These are phyloP conservation scores for Pythium angustatum DNA, from an alignment of 352 stramenopile species.

Conservation along the genomic window DNA sequence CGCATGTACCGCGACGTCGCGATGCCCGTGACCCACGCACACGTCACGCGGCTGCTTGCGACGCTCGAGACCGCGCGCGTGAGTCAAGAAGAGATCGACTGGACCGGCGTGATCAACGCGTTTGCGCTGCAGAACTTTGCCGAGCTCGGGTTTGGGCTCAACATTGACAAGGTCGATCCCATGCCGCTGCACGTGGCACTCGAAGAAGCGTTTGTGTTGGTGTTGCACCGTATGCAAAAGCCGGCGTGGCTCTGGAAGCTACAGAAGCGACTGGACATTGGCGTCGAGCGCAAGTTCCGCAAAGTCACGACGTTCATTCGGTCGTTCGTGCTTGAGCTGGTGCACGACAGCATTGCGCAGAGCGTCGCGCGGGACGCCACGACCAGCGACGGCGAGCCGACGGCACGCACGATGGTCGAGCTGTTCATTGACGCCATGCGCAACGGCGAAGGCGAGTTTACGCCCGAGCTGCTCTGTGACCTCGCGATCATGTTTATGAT, in stretches of 20 bases:
- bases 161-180: conserved; percentile 18
- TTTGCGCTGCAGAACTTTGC: conserved; percentile 33
- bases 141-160: conserved; percentile 29
- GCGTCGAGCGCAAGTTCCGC: conserved; percentile 20
- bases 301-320: conserved; percentile 9
- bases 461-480: conserved; percentile 37
- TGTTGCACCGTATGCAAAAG: conserved; percentile 11
- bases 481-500: conserved; percentile 54
- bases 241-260: conserved; percentile 25
- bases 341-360: conserved; percentile 9
- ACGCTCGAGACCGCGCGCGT: not conserved
- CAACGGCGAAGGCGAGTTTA: conserved; percentile 18
- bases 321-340: conserved; percentile 12
- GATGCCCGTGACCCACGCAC: not conserved
- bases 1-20: conserved; percentile 11
- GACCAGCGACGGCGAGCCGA: conserved; percentile 2
- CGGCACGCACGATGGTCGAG: conserved; percentile 23
- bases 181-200: conserved; percentile 16
- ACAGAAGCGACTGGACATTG: conserved; percentile 15
- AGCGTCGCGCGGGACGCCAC: conserved; percentile 8
- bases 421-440: conserved; percentile 28
- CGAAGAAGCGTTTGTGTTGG: conserved; percentile 7
- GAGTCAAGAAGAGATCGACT: conserved; percentile 1
- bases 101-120: conserved; percentile 17
- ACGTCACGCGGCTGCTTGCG: not conserved